A percentile compares a stretch with the other conserved stretches of the same genome.
These are phyloP conservation scores for Curvularia eragrostidis DNA, from an alignment of 2,329 filamentous ascomycete genomes.

Conservation along the genomic window DNA sequence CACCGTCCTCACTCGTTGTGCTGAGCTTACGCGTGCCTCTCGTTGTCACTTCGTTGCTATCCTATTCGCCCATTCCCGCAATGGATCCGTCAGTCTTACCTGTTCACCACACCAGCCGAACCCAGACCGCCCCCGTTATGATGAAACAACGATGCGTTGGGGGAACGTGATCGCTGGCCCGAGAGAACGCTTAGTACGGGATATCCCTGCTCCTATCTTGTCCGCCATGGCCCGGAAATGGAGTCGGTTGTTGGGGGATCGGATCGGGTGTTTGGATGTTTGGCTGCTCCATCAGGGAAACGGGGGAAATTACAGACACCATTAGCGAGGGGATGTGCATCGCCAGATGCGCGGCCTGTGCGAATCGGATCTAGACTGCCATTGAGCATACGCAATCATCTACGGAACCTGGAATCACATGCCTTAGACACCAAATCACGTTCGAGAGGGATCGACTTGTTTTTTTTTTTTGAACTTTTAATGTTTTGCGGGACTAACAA, in stretches of 20 bases:
- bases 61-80: background rate
- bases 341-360: background rate
- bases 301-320: background rate
- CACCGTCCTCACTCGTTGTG: conserved; percentile 3
- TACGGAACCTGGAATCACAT: background rate
- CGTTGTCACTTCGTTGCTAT: background rate
- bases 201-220: background rate
- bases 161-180: background rate
- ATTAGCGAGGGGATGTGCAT: background rate
- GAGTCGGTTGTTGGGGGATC: background rate
- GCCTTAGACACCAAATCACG: background rate
- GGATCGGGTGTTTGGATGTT: background rate
- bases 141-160: background rate
- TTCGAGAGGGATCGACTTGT: conserved; percentile 1
- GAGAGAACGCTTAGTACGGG: background rate
- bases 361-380: no score
- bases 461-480: conserved; percentile 15
- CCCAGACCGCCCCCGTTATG: background rate
- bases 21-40: background rate
- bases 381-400: no score
- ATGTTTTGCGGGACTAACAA: conserved; percentile 20
- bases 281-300: background rate
- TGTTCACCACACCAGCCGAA: background rate
- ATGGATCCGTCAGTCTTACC: background rate
- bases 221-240: background rate